Evolutionary conservation across 2,329 filamentous ascomycete species (phyloP).

Genomic region (Beauveria brongniartii): DNA sequence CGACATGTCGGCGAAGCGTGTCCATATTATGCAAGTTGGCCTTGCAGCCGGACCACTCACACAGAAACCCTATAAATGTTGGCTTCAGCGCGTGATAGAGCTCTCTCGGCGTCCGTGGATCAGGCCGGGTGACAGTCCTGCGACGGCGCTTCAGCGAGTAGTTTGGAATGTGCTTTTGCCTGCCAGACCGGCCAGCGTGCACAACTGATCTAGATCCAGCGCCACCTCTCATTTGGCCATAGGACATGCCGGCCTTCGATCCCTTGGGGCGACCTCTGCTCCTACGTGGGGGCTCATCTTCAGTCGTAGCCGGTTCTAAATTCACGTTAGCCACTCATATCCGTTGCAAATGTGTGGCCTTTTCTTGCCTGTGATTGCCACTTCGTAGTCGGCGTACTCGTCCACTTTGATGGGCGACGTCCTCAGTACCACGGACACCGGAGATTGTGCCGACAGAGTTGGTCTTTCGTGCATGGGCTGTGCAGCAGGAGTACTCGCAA

Average conservation of each 20-base stretch:
- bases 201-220: neutral
- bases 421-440: slow-evolving; percentile 5
- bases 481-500: neutral
- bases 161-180: slow-evolving; percentile 14
- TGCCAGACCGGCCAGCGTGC: neutral
- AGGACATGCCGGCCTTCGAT: slow-evolving; percentile 27
- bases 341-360: neutral
- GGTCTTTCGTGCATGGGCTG: neutral
- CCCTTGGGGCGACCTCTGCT: slow-evolving; percentile 40
- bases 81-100: slow-evolving; percentile 35
- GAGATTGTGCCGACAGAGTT: neutral
- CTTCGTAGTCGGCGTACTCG: slow-evolving; percentile 3
- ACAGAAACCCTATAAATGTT: slow-evolving; percentile 44
- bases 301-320: neutral
- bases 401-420: slow-evolving; percentile 1
- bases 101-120: slow-evolving; percentile 30
- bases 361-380: neutral
- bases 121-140: slow-evolving; percentile 33
- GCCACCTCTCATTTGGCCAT: slow-evolving; percentile 17
- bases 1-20: slow-evolving; percentile 47
- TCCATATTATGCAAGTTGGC: slow-evolving; percentile 56
- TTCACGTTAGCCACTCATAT: neutral
- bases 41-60: slow-evolving; percentile 51
- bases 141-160: slow-evolving; percentile 25
- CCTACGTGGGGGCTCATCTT: neutral